Conservation (phyloP, 140 eudicot species). For the Senecio squalidus region DNA sequence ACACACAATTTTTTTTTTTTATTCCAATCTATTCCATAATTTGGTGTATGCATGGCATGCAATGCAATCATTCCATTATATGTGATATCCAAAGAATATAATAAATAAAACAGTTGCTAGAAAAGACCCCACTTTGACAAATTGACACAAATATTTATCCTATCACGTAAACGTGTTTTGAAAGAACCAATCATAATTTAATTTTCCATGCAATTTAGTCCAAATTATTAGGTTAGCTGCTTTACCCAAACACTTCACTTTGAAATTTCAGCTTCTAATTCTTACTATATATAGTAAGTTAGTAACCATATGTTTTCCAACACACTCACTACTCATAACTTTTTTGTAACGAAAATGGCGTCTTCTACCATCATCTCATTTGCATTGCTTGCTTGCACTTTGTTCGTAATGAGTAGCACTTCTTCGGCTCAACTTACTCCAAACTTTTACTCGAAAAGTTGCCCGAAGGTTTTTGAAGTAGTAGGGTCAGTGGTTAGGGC, state of each 20-base stretch:
- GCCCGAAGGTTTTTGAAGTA: conserved; percentile 34
- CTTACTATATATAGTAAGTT: conserved; percentile 11
- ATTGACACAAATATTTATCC: conserved; percentile 7
- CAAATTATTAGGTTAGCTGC: conserved; percentile 40
- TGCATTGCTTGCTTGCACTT: conserved; percentile 13
- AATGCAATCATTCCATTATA: too few species aligned
- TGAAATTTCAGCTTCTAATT: neutral
- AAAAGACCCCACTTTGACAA: conserved; percentile 22
- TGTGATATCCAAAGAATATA: too few species aligned
- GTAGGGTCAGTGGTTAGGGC: conserved; percentile 24
- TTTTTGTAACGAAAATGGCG: conserved; percentile 1
- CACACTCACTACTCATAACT: neutral
- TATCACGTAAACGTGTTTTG: conserved; percentile 22
- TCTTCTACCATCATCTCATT: conserved; percentile 3
- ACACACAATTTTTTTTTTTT: too few species aligned
- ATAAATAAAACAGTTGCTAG: too few species aligned
- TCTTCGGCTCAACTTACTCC: conserved; percentile 33
- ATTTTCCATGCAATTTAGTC: conserved; percentile 27
- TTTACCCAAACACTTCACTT: conserved; percentile 15
- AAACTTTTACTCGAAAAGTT: conserved; percentile 33
- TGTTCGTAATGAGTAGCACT: conserved; percentile 1
- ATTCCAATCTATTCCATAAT: too few species aligned
- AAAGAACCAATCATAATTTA: neutral
- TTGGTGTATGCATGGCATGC: too few species aligned
- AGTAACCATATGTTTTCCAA: neutral